phyloP scores from a whole-genome alignment of 495 filamentous ascomycete genomes.

The Aspergillus sparsus region DNA sequence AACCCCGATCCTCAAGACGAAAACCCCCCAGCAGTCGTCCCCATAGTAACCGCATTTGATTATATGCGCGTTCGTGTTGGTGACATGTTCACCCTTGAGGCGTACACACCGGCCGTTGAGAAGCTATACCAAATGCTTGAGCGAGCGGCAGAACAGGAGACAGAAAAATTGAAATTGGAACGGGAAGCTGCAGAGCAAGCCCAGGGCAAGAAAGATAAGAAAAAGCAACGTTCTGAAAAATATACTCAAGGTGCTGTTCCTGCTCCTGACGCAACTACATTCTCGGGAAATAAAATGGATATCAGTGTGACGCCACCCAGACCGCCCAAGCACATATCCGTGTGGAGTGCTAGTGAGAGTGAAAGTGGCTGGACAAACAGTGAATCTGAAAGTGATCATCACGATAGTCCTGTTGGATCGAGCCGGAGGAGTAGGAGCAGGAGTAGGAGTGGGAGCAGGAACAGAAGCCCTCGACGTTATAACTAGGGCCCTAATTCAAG shows the following conservation, averaged over 20 bases:
- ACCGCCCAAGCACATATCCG: constrained; percentile 20
- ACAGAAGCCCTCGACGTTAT: no score
- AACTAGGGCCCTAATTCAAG: no score
- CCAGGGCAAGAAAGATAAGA: constrained; percentile 20
- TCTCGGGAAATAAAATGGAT: not conserved
- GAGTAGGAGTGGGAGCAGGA: no score
- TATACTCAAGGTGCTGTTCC: not conserved
- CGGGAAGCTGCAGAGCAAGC: constrained; percentile 16
- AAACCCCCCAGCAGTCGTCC: constrained; percentile 29
- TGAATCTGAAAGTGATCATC: constrained; percentile 26
- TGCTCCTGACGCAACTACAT: not conserved
- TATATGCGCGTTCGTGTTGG: constrained; percentile 80
- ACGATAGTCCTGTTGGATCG: no score
- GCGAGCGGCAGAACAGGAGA: constrained; percentile 23
- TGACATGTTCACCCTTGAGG: constrained; percentile 75
- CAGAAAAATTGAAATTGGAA: constrained; percentile 18
- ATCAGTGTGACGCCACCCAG: constrained; percentile 7
- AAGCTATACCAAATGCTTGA: constrained; percentile 59
- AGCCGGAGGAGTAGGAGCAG: no score
- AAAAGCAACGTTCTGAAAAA: constrained; percentile 32
- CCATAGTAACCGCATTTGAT: constrained; percentile 82
- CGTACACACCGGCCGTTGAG: constrained; percentile 70
- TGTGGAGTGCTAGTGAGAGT: constrained; percentile 47
- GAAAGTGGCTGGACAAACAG: constrained; percentile 46
- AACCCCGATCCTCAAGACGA: constrained; percentile 1